phyloP scores from a whole-genome alignment of 1,284 basidiomycete genomes.

The Fomitopsis pinicola region DNA sequence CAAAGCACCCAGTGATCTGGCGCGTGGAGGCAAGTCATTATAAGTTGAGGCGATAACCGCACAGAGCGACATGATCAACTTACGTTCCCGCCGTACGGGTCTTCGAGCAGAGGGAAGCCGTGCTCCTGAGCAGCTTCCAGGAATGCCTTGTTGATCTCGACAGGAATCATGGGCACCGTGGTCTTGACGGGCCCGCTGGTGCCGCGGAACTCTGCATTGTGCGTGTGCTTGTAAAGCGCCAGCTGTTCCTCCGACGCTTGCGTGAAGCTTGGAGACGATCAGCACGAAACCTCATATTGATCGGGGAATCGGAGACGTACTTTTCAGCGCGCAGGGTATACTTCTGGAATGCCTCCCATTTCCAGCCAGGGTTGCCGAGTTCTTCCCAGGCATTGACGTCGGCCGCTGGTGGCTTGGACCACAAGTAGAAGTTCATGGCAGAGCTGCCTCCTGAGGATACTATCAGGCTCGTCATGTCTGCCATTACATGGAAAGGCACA shows the following conservation, averaged over 20 bases:
- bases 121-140: conserved; percentile 12
- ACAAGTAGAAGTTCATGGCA: conserved; percentile 20
- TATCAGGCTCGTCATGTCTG: neutral
- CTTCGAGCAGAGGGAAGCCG: conserved; percentile 9
- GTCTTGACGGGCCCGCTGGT: conserved; percentile 18
- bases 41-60: neutral
- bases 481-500: neutral
- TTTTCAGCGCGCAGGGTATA: conserved; percentile 11
- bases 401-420: conserved; percentile 20
- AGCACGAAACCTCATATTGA: neutral
- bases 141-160: conserved; percentile 8
- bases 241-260: conserved; percentile 9
- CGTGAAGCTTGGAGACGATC: conserved; percentile 8
- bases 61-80: neutral
- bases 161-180: conserved; percentile 1
- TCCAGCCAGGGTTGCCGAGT: conserved; percentile 24
- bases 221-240: conserved; percentile 3
- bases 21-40: neutral
- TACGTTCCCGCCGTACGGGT: conserved; percentile 16
- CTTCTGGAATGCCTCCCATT: conserved; percentile 18
- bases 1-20: conserved; percentile 12
- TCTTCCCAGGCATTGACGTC: conserved; percentile 21
- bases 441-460: conserved; percentile 21
- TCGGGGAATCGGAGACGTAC: neutral
- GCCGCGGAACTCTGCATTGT: conserved; percentile 13